A percentile compares a stretch with the other conserved stretches of the same genome.
phyloP scores from a whole-genome alignment of 139 green algal species.

The Volvox africanus region DNA sequence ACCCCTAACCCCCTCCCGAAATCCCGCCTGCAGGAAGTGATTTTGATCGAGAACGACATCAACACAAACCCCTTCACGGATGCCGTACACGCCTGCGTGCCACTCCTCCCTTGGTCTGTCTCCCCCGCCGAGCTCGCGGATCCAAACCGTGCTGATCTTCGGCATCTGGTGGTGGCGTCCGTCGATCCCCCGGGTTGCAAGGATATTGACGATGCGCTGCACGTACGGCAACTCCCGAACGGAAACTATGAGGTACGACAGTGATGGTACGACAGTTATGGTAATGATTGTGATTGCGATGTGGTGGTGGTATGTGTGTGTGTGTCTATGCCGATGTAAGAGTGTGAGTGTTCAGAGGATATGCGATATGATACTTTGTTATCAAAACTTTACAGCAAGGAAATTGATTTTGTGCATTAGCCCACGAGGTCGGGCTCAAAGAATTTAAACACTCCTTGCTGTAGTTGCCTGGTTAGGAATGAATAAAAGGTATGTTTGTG shows the following conservation, averaged over 20 bases:
- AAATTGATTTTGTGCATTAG: too few species aligned
- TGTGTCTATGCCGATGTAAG: too few species aligned
- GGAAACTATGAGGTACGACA: slow-evolving; percentile 73
- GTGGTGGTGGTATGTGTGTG: neutral
- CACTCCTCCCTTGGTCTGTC: slow-evolving; percentile 91
- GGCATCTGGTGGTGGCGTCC: slow-evolving; percentile 68
- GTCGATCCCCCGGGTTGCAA: slow-evolving; percentile 93
- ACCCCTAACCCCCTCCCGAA: neutral
- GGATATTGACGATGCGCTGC: slow-evolving; percentile 95
- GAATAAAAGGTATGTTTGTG: neutral
- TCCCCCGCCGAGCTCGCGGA: slow-evolving; percentile 63
- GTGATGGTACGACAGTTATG: slow-evolving; percentile 55
- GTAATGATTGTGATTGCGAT: slow-evolving; percentile 50
- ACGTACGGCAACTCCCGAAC: slow-evolving; percentile 74
- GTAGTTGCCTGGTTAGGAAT: too few species aligned
- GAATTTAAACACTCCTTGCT: too few species aligned
- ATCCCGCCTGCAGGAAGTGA: slow-evolving; percentile 65
- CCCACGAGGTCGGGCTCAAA: too few species aligned
- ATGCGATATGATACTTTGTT: too few species aligned
- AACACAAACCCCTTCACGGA: slow-evolving; percentile 88
- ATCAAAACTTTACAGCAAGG: too few species aligned
- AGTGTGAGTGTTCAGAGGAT: too few species aligned
- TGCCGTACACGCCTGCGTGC: slow-evolving; percentile 95
- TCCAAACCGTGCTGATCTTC: slow-evolving; percentile 18
- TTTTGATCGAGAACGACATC: slow-evolving; percentile 94